A percentile compares a stretch with the other conserved stretches of the same genome.
Conservation (phyloP, 768 basidiomycete genomes). For the Hypholoma fasciculare region DNA sequence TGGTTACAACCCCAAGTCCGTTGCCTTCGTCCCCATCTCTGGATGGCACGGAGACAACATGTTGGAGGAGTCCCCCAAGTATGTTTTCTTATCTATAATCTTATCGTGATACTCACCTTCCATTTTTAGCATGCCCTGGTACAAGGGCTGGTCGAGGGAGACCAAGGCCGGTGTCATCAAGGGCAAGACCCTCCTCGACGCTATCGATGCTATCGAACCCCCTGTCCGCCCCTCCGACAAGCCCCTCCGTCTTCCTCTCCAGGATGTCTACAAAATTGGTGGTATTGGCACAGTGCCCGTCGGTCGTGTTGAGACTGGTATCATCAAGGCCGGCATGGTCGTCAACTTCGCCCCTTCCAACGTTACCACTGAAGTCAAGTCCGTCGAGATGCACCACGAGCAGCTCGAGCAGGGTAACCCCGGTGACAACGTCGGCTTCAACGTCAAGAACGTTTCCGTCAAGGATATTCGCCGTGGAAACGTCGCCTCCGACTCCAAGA, state of each 20-base stretch:
- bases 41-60: conserved; percentile 99
- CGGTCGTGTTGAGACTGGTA: conserved; percentile 99
- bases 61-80: conserved; percentile 98
- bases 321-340: conserved; percentile 99
- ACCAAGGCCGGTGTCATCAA: conserved; percentile 89
- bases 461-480: conserved; percentile 99
- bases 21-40: conserved; percentile 99
- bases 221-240: conserved; percentile 97
- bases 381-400: conserved; percentile 99
- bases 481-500: conserved; percentile 99
- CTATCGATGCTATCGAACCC: conserved; percentile 99
- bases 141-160: conserved; percentile 99
- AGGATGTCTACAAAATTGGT: conserved; percentile 99
- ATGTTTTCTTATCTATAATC: conserved; percentile 25
- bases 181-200: conserved; percentile 99
- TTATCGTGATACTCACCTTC: conserved; percentile 15
- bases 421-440: conserved; percentile 99
- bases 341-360: conserved; percentile 95
- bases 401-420: conserved; percentile 93
- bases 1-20: conserved; percentile 98
- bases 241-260: conserved; percentile 99
- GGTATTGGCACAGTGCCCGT: conserved; percentile 99
- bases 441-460: conserved; percentile 99
- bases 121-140: conserved; percentile 89
- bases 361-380: conserved; percentile 99